Conservation (phyloP, 352 stramenopile species). For the Plasmopara muralis region DNA sequence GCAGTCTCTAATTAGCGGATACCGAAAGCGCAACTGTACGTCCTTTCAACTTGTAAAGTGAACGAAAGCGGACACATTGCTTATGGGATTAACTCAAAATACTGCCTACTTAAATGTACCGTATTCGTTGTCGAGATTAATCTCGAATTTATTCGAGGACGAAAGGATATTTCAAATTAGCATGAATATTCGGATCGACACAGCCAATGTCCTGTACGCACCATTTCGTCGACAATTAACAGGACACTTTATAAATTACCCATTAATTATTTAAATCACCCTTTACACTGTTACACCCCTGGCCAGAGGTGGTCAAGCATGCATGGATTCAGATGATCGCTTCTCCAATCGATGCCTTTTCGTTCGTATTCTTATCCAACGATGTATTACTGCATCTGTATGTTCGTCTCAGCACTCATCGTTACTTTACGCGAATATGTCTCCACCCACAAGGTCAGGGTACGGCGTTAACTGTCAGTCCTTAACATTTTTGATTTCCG, state of each 20-base stretch:
- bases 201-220: slow-evolving; percentile 27
- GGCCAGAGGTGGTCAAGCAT: slow-evolving; percentile 51
- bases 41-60: background rate
- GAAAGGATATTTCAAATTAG: slow-evolving; percentile 25
- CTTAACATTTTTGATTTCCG: background rate
- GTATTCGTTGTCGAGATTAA: slow-evolving; percentile 38
- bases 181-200: slow-evolving; percentile 40
- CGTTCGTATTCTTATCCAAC: background rate
- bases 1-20: slow-evolving; percentile 27
- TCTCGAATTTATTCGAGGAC: slow-evolving; percentile 8
- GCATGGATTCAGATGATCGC: slow-evolving; percentile 56
- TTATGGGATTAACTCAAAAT: slow-evolving; percentile 10
- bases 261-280: background rate
- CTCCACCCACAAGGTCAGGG: slow-evolving; percentile 34
- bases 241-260: no score
- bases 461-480: background rate
- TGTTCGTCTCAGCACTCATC: slow-evolving; percentile 26
- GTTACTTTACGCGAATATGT: slow-evolving; percentile 33
- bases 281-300: slow-evolving; percentile 38
- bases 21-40: slow-evolving; percentile 46
- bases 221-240: background rate
- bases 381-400: slow-evolving; percentile 46
- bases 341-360: background rate
- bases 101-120: slow-evolving; percentile 31
- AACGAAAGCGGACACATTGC: background rate